Evolutionary conservation across 805 yeast species (phyloP).

Genomic region (Jamesozyma piceae): DNA sequence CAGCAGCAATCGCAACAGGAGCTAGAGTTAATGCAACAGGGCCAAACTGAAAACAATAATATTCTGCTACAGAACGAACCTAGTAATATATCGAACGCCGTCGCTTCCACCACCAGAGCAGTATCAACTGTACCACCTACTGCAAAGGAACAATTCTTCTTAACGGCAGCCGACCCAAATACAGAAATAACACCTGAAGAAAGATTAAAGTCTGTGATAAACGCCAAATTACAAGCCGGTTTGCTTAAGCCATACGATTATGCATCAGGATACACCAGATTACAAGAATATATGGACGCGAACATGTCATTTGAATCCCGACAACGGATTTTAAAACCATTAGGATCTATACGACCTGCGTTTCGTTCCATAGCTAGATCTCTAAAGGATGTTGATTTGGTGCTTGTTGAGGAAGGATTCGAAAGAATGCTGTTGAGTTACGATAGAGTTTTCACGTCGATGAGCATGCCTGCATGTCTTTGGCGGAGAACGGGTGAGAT

Average conservation of each 20-base stretch:
- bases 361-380: slow-evolving; percentile 88
- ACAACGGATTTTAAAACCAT: slow-evolving; percentile 76
- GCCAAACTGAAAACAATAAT: slow-evolving; percentile 37
- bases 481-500: slow-evolving; percentile 98
- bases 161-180: slow-evolving; percentile 95
- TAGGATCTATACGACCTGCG: slow-evolving; percentile 81
- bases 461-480: slow-evolving; percentile 96
- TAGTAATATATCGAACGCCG: not conserved
- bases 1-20: not conserved
- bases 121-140: slow-evolving; percentile 32
- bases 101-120: not conserved
- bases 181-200: slow-evolving; percentile 92
- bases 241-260: slow-evolving; percentile 85
- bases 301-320: slow-evolving; percentile 80
- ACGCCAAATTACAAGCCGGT: slow-evolving; percentile 91
- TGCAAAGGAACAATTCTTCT: slow-evolving; percentile 84
- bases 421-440: slow-evolving; percentile 89
- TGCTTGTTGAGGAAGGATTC: slow-evolving; percentile 85
- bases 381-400: slow-evolving; percentile 81
- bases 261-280: slow-evolving; percentile 83
- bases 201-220: slow-evolving; percentile 82
- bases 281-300: slow-evolving; percentile 85
- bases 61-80: not conserved
- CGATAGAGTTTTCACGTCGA: slow-evolving; percentile 89
- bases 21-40: not conserved